Evolutionary conservation across 2,329 filamentous ascomycete species (phyloP), one percentile per base, ranked within the genome.

Genomic region (Endoconidiophora laricicola): DNA sequence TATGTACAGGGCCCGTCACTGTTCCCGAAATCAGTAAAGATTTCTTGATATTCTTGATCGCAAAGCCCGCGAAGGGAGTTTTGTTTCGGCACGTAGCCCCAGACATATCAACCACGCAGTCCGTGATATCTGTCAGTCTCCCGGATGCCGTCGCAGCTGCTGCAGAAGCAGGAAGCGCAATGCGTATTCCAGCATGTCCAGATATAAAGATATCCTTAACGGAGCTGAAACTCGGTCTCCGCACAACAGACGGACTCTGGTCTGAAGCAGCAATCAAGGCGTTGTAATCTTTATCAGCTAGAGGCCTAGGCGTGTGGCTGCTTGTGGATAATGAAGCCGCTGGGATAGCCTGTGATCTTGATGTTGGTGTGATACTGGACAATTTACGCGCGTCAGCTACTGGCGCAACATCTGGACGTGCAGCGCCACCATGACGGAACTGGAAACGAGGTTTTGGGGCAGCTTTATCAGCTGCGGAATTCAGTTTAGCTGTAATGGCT

Each of bases 81-180:
- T 73, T 72, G 6, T 61, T 58, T 2, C 57, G 57, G 29, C 29
- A 10, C 0, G 76, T 76, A 0, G 83, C 79, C 16, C 76, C 70
- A 0, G 83, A 83, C 72, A 94, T 81, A 63, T 94, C 85, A 46
- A 94, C 74, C 6, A 94, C 74, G 61, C 85, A 91, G 49, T 70
- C 69, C 1, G 68, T 67, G 18, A 95, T 66, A 44, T 81, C 74
- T 0, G 79, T 82, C 26, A 94, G 66, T 10, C 79, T 81, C 2
- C 83, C 85, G 1, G 84, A 83, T 0, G 81, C 77, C 0, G 81
- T 84, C 3, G 83, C 75, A n/a, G 75, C 72, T 3, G 79, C 74
- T 0, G 84, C 80, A 0, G 82, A 78, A 0, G 76, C 67, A 0
- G 86, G 84, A 1, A 94, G 74, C 55, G 84, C 80, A 57, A 94